Base-by-base conservation (phyloP, 352 stramenopile species). In the Saprolegnia diclina region DNA sequence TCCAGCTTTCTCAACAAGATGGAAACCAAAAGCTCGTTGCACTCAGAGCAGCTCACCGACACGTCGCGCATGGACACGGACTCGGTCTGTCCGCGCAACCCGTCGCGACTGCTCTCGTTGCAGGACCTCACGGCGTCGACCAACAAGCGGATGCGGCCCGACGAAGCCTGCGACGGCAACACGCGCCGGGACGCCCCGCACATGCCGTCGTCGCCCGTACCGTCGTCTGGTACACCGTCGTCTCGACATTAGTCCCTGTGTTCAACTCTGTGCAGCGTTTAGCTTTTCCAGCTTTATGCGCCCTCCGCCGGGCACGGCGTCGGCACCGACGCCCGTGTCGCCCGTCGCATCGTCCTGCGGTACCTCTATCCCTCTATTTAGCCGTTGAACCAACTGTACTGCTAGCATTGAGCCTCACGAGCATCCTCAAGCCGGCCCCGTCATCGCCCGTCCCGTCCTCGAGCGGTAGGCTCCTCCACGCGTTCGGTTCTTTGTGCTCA, bases 231-330 rank as follows among this genome's bases (percentile, higher is more conserved):
- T 59, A 59, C 24, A 19, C 19, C 35, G 24, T 13, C 52, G 3
- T 59, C 11, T 57, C 38, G 38, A 45, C 38, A 14, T 16, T 14
- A 16, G 22, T 57, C 9, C 7, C 32, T 7, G 52, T 57, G 52
- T 21, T 52, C 21, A 52, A 52, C 45, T 21, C 18, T 52, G 37
- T 61, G 37, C 61, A 68, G 62, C 62, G n/a, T 68, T 68, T 29
- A 68, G 62, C 29, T 68, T 68, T 61, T 68, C 62, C 18, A 68
- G 62, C 38, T 68, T 68, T 38, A 50, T 68, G 38, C 38, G 42
- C 50, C 62, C 62, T 11, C 52, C 24, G 19, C 52, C 13, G 11
- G 35, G 35, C 35, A 61, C 42, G 26, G 19, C 38, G 26, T 6
- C 63, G 13, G n/a, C 26, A 35, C 63, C 63, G 48, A 37, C 22